Conservation (phyloP, 2,329 filamentous ascomycete species). For the Xylaria hypoxylon region DNA sequence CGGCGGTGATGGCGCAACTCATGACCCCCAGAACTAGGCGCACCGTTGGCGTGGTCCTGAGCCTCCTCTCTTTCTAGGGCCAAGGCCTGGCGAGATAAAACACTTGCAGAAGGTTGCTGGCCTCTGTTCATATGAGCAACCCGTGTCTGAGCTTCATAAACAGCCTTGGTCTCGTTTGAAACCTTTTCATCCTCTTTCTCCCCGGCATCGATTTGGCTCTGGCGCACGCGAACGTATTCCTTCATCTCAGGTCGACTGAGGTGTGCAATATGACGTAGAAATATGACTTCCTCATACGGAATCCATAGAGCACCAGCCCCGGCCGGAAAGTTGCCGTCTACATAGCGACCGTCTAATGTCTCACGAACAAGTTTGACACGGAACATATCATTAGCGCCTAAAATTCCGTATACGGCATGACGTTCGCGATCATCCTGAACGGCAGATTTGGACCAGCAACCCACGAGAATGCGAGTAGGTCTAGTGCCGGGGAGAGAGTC, state of each 20-base stretch:
- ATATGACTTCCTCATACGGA: conserved; percentile 69
- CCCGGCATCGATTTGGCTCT: conserved; percentile 66
- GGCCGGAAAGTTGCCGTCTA: conserved; percentile 70
- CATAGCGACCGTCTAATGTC: conserved; percentile 68
- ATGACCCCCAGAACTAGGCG: conserved; percentile 32
- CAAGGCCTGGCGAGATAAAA: conserved; percentile 29
- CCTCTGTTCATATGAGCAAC: conserved; percentile 52
- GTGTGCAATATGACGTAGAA: conserved; percentile 65
- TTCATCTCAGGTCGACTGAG: conserved; percentile 69
- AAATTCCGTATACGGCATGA: conserved; percentile 72
- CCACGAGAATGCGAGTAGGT: conserved; percentile 68
- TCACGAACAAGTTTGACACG: conserved; percentile 70
- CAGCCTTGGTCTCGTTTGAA: conserved; percentile 64
- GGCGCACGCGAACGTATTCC: conserved; percentile 72
- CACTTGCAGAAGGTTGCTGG: conserved; percentile 21
- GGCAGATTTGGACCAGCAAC: conserved; percentile 69
- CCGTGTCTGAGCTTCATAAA: conserved; percentile 62
- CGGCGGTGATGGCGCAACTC: conserved; percentile 60
- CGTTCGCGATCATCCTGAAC: conserved; percentile 61
- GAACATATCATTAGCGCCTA: conserved; percentile 73
- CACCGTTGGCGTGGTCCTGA: conserved; percentile 36
- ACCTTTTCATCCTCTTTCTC: conserved; percentile 62
- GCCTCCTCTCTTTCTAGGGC: conserved; percentile 39
- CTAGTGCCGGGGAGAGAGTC: conserved; percentile 61
- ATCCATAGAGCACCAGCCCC: conserved; percentile 73